A percentile compares a stretch with the other conserved stretches of the same genome.
Conservation (phyloP, 257 asterid genomes). For the Ligustrum vulgare region DNA sequence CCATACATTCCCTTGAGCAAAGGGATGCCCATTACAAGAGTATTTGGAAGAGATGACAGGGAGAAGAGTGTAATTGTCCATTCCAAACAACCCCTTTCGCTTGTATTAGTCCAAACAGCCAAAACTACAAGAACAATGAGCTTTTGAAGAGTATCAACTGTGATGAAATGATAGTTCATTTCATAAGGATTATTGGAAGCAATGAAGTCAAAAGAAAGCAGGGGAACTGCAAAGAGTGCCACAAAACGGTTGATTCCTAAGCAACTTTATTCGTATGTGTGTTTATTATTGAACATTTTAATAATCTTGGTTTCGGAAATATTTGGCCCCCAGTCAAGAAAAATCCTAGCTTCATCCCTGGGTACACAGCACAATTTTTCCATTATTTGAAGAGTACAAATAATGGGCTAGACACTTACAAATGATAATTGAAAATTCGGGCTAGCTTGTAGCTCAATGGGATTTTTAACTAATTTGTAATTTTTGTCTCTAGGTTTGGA, state of each 20-base stretch:
- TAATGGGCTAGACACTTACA: too few species aligned
- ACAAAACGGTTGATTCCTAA: constrained; percentile 77
- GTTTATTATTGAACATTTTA: too few species aligned
- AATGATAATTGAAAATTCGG: too few species aligned
- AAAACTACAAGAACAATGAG: constrained; percentile 51
- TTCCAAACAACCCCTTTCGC: constrained; percentile 55
- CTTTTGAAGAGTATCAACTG: constrained; percentile 68
- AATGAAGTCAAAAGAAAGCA: constrained; percentile 69
- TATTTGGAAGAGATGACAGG: constrained; percentile 64
- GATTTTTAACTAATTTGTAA: too few species aligned
- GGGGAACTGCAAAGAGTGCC: constrained; percentile 73
- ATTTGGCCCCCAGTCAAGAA: too few species aligned
- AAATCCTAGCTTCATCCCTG: too few species aligned
- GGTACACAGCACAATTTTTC: too few species aligned
- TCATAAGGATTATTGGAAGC: constrained; percentile 58
- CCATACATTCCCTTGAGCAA: constrained; percentile 71
- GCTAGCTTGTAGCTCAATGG: too few species aligned
- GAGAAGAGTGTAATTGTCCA: constrained; percentile 73
- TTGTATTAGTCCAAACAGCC: constrained; percentile 51
- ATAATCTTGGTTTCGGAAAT: too few species aligned
- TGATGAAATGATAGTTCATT: constrained; percentile 65
- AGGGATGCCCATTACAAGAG: constrained; percentile 79
- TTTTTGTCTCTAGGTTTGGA: too few species aligned
- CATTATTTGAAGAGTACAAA: too few species aligned
- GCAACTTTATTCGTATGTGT: too few species aligned